Conservation (phyloP, 1,139 yeast genomes). For the Debaryomycetaceae sp. region DNA sequence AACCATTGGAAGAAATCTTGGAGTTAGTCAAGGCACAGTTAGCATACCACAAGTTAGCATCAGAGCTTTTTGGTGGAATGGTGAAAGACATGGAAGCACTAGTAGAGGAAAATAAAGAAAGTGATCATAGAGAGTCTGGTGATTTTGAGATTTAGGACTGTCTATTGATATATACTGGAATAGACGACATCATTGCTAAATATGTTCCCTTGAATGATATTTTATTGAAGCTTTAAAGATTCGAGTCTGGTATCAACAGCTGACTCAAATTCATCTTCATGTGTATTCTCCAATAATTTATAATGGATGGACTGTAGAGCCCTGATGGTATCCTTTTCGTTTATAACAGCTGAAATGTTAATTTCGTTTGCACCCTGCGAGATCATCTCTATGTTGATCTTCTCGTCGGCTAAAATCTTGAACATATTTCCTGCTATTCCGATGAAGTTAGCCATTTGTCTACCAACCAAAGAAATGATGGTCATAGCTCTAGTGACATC, state of each 20-base stretch:
- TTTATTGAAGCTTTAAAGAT: conserved; percentile 23
- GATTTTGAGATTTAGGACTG: conserved; percentile 40
- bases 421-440: conserved; percentile 99
- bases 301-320: conserved; percentile 87
- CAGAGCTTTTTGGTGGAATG: conserved; percentile 64
- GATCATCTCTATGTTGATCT: conserved; percentile 94
- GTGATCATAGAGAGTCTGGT: conserved; percentile 33
- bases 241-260: conserved; percentile 39
- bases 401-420: conserved; percentile 87
- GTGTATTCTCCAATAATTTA: conserved; percentile 52
- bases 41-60: conserved; percentile 76
- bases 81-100: conserved; percentile 63
- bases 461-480: conserved; percentile 90
- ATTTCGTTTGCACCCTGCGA: conserved; percentile 98
- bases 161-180: conserved; percentile 1
- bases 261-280: conserved; percentile 26
- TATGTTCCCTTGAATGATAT: not conserved
- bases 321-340: conserved; percentile 74
- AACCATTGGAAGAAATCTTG: conserved; percentile 65
- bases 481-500: conserved; percentile 87
- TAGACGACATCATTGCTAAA: not conserved
- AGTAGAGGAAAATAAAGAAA: conserved; percentile 43
- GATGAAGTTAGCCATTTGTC: conserved; percentile 92
- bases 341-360: conserved; percentile 92
- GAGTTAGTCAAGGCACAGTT: conserved; percentile 78